phyloP scores from a whole-genome alignment of 805 yeast genomes.

The Starmera quercuum region DNA sequence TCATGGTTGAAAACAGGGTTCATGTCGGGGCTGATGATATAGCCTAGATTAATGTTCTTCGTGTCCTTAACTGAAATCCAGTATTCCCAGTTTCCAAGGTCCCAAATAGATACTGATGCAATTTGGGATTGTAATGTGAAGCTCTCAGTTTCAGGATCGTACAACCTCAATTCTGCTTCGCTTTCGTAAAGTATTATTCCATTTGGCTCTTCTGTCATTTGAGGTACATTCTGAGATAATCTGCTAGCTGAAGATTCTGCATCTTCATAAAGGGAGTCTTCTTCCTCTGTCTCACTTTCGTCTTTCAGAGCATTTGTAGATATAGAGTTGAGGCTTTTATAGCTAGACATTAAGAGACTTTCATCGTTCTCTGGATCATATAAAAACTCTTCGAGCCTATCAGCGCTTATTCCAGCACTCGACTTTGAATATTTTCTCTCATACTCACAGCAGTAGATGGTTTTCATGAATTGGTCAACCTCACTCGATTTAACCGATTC shows the following conservation, averaged over 20 bases:
- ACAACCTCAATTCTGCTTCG: slow-evolving; percentile 39
- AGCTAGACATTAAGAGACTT: slow-evolving; percentile 1
- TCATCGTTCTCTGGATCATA: slow-evolving; percentile 25
- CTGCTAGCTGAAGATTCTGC: slow-evolving; percentile 18
- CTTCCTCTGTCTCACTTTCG: slow-evolving; percentile 19
- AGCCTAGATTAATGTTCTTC: slow-evolving; percentile 25
- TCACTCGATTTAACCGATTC: slow-evolving; percentile 41
- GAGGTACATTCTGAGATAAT: not conserved
- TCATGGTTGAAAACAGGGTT: slow-evolving; percentile 62
- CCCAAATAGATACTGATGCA: slow-evolving; percentile 31
- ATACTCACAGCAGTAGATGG: slow-evolving; percentile 62
- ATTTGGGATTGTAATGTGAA: slow-evolving; percentile 36
- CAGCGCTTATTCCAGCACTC: slow-evolving; percentile 34
- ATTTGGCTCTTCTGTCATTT: slow-evolving; percentile 4
- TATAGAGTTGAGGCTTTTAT: not conserved
- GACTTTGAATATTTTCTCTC: slow-evolving; percentile 64
- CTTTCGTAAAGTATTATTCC: slow-evolving; percentile 17
- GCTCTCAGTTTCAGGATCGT: slow-evolving; percentile 40
- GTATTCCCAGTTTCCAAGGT: slow-evolving; percentile 42
- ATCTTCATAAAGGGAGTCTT: slow-evolving; percentile 23
- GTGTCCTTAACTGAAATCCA: slow-evolving; percentile 38
- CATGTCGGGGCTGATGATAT: slow-evolving; percentile 39
- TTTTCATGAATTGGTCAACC: slow-evolving; percentile 54
- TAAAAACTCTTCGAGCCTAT: slow-evolving; percentile 53
- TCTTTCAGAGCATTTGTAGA: slow-evolving; percentile 13